Percentiles rank a stretch among this genome's conserved stretches.
Conservation (phyloP, 2,329 filamentous ascomycete species). For the Colletotrichum theobromicola region DNA sequence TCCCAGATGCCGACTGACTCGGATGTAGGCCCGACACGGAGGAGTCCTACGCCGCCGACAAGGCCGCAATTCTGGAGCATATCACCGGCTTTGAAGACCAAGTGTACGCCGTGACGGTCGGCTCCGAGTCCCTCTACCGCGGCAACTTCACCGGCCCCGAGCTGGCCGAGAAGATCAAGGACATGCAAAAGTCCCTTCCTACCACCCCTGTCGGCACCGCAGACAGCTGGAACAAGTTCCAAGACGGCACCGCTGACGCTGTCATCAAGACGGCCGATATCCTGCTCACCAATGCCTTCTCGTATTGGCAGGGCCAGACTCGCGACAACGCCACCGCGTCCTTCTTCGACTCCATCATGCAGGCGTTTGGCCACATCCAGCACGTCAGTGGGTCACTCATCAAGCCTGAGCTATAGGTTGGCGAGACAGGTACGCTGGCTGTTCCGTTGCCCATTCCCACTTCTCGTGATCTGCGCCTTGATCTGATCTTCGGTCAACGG, state of each 20-base stretch:
- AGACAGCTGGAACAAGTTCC: slow-evolving; percentile 76
- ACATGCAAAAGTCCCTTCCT: slow-evolving; percentile 61
- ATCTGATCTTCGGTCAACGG: neutral
- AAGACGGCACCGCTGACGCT: slow-evolving; percentile 70
- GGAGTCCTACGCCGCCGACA: slow-evolving; percentile 66
- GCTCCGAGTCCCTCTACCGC: slow-evolving; percentile 74
- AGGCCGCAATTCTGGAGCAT: slow-evolving; percentile 50
- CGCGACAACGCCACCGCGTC: slow-evolving; percentile 60
- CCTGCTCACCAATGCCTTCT: slow-evolving; percentile 70
- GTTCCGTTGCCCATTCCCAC: neutral
- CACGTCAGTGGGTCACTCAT: slow-evolving; percentile 53
- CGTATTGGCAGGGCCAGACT: slow-evolving; percentile 72
- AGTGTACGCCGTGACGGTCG: slow-evolving; percentile 73
- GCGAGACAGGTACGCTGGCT: slow-evolving; percentile 55
- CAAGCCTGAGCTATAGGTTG: slow-evolving; percentile 70
- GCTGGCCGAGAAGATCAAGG: slow-evolving; percentile 65
- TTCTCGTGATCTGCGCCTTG: neutral
- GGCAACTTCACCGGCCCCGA: slow-evolving; percentile 67
- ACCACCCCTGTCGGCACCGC: slow-evolving; percentile 68
- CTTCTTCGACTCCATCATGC: slow-evolving; percentile 71
- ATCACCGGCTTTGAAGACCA: slow-evolving; percentile 57
- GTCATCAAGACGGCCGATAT: slow-evolving; percentile 66
- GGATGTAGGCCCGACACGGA: slow-evolving; percentile 62
- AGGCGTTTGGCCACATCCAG: slow-evolving; percentile 69
- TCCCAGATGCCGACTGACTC: neutral